These are phyloP conservation scores for Neopestalotiopsis rosae DNA, from an alignment of 2,329 filamentous ascomycete species.

Conservation along the genomic window DNA sequence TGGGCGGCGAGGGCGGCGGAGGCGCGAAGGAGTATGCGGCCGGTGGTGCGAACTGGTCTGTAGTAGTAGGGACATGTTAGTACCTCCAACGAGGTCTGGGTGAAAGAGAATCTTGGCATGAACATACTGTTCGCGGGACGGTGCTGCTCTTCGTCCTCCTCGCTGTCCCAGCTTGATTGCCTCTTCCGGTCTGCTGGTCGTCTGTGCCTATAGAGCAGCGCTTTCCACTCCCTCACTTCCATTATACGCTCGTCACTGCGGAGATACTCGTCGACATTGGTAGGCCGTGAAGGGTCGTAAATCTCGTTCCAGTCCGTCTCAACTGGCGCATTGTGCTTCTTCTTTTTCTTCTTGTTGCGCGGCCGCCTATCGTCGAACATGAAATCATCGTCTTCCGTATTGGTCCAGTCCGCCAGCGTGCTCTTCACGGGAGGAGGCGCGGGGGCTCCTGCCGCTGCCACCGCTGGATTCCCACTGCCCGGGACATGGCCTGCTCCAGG, in stretches of 20 bases:
- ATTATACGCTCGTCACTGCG: constrained; percentile 82
- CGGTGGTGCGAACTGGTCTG: constrained; percentile 67
- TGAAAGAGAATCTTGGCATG: background rate
- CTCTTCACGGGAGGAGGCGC: constrained; percentile 61
- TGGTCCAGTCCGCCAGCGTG: constrained; percentile 81
- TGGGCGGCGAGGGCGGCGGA: constrained; percentile 55
- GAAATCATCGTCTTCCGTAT: constrained; percentile 80
- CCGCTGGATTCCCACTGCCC: constrained; percentile 20
- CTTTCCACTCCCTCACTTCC: constrained; percentile 86
- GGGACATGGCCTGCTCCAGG: constrained; percentile 29
- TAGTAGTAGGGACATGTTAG: background rate
- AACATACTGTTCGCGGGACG: constrained; percentile 28
- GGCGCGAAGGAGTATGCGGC: constrained; percentile 62
- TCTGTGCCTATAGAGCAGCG: constrained; percentile 75
- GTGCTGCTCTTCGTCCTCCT: constrained; percentile 40
- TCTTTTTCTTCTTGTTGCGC: constrained; percentile 75
- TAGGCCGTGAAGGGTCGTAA: constrained; percentile 84
- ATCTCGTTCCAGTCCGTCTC: constrained; percentile 89
- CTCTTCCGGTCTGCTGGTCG: constrained; percentile 45
- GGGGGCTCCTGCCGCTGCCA: constrained; percentile 34
- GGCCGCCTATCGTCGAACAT: constrained; percentile 71
- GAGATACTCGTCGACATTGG: constrained; percentile 83
- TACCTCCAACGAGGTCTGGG: background rate
- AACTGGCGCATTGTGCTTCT: constrained; percentile 57
- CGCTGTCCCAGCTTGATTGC: constrained; percentile 39